phyloP scores from a whole-genome alignment of 1,139 yeast species.

The Taphrina pruni region DNA sequence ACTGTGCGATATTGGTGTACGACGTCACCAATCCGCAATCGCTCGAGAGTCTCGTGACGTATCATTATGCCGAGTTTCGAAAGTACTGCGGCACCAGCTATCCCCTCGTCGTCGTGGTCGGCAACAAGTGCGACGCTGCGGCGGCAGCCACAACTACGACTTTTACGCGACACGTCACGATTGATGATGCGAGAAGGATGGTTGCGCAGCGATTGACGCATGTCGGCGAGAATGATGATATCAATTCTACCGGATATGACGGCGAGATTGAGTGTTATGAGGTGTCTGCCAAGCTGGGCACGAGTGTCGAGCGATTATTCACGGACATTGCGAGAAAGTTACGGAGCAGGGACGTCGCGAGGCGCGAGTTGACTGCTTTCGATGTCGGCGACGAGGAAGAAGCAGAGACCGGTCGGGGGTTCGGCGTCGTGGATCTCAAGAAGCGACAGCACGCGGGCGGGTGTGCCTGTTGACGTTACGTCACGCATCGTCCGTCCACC shows the following conservation, averaged over 20 bases:
- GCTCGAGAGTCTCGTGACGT: slow-evolving; percentile 58
- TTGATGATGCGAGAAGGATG: neutral
- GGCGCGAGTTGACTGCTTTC: slow-evolving; percentile 27
- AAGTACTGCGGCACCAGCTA: slow-evolving; percentile 63
- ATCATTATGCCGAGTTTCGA: slow-evolving; percentile 61
- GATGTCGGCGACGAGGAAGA: slow-evolving; percentile 15
- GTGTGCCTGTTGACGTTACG: slow-evolving; percentile 1
- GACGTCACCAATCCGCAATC: slow-evolving; percentile 63
- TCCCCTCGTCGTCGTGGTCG: slow-evolving; percentile 63
- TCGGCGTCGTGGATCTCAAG: slow-evolving; percentile 17
- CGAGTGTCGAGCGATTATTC: slow-evolving; percentile 27
- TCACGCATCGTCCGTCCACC: no score
- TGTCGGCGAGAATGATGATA: neutral
- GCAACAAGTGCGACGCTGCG: slow-evolving; percentile 59
- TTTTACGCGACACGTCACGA: neutral
- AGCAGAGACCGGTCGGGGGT: neutral
- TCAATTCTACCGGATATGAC: neutral
- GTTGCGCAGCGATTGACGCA: no score
- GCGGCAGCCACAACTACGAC: no score
- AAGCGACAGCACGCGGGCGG: neutral
- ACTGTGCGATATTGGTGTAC: slow-evolving; percentile 63
- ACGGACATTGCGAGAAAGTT: slow-evolving; percentile 15
- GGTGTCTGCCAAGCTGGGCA: slow-evolving; percentile 26
- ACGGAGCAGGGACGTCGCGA: slow-evolving; percentile 13
- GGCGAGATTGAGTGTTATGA: slow-evolving; percentile 7